These are phyloP conservation scores for Parastagonospora avenae DNA, from an alignment of 2,329 filamentous ascomycete genomes.

Conservation along the genomic window DNA sequence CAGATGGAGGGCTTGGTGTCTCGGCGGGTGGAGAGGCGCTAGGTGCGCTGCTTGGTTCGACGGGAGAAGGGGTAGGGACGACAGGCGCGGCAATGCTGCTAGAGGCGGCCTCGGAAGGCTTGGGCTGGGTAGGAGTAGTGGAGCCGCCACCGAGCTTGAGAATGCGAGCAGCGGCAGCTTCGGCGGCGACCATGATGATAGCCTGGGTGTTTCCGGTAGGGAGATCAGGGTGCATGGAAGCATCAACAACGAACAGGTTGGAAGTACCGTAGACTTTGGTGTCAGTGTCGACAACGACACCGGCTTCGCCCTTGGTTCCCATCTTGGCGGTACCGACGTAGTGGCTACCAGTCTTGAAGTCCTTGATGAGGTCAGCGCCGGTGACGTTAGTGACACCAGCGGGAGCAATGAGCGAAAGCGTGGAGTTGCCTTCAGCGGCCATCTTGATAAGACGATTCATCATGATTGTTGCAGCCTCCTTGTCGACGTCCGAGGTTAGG, in stretches of 20 bases:
- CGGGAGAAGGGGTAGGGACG: slow-evolving; percentile 1
- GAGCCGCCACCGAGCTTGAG: slow-evolving; percentile 45
- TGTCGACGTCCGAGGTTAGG: slow-evolving; percentile 55
- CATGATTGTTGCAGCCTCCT: slow-evolving; percentile 50
- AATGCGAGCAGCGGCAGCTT: slow-evolving; percentile 63
- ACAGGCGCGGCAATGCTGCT: slow-evolving; percentile 1
- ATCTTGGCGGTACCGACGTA: slow-evolving; percentile 62
- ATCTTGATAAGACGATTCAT: slow-evolving; percentile 52
- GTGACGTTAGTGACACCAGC: slow-evolving; percentile 49
- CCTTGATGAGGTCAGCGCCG: slow-evolving; percentile 41
- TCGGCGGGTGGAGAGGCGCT: too few species aligned
- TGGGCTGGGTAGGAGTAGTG: slow-evolving; percentile 19
- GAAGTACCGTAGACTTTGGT: slow-evolving; percentile 53
- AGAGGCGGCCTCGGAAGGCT: slow-evolving; percentile 10
- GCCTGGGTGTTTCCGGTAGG: slow-evolving; percentile 71
- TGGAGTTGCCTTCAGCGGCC: slow-evolving; percentile 34
- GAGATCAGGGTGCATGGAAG: slow-evolving; percentile 66
- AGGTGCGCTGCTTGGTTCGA: slow-evolving; percentile 1
- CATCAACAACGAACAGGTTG: slow-evolving; percentile 54
- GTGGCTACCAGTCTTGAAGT: slow-evolving; percentile 40
- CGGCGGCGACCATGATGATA: slow-evolving; percentile 67
- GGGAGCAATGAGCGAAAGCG: slow-evolving; percentile 40
- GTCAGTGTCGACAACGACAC: slow-evolving; percentile 46
- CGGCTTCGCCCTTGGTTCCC: slow-evolving; percentile 47
- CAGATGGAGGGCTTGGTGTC: too few species aligned